Evolutionary conservation across 2,329 filamentous ascomycete species (phyloP).

Genomic region (Pezicula carpinea): DNA sequence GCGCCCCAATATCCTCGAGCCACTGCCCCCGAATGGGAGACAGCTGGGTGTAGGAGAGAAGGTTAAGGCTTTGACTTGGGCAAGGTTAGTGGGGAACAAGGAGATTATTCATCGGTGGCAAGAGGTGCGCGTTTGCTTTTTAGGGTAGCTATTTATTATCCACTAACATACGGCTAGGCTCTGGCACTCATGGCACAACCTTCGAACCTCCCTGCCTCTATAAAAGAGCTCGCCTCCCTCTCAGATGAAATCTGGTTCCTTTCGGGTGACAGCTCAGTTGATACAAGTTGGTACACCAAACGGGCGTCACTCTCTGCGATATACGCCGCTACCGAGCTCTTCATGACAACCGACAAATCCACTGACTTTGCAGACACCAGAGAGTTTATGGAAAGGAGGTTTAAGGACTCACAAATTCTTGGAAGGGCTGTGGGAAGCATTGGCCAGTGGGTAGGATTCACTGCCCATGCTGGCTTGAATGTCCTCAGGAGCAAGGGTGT

Average conservation of each 20-base stretch:
- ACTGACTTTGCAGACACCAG: constrained; percentile 71
- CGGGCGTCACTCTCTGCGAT: constrained; percentile 57
- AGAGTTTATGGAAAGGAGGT: constrained; percentile 70
- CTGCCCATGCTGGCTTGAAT: constrained; percentile 71
- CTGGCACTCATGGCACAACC: constrained; percentile 87
- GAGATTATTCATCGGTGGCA: constrained; percentile 76
- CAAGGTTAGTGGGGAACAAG: constrained; percentile 69
- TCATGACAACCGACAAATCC: constrained; percentile 87
- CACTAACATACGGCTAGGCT: constrained; percentile 39
- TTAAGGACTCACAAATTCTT: constrained; percentile 59
- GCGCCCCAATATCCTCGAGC: constrained; percentile 16
- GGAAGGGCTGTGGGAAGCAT: constrained; percentile 59
- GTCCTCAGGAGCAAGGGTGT: constrained; percentile 83
- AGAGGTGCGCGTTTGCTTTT: constrained; percentile 54
- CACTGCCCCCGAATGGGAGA: constrained; percentile 34
- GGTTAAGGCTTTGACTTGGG: constrained; percentile 69
- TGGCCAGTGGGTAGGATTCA: constrained; percentile 78
- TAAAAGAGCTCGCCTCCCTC: constrained; percentile 74
- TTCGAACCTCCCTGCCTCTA: constrained; percentile 66
- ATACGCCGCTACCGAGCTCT: constrained; percentile 80
- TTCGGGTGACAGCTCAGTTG: constrained; percentile 75
- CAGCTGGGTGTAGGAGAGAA: constrained; percentile 51
- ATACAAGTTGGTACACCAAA: constrained; percentile 84
- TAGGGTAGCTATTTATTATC: background rate
- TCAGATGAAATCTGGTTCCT: constrained; percentile 92